These are phyloP conservation scores for Sporopachydermia cereana DNA, from an alignment of 1,139 yeast genomes.

Conservation along the genomic window DNA sequence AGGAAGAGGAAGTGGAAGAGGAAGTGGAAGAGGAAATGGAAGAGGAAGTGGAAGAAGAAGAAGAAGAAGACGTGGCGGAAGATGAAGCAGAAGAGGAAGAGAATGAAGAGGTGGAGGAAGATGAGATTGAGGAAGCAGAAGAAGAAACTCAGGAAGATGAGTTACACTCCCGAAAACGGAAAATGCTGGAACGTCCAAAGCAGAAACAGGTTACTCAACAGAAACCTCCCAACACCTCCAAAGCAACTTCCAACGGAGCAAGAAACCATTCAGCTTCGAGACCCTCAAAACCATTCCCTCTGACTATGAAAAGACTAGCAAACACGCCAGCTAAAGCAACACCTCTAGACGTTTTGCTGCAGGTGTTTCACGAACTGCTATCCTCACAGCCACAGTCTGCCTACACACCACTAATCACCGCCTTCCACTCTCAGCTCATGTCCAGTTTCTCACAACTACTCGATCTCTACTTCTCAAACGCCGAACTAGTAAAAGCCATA, in stretches of 20 bases:
- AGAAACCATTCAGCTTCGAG: neutral
- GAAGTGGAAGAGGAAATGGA: neutral
- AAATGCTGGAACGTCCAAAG: neutral
- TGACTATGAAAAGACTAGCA: neutral
- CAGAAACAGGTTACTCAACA: neutral
- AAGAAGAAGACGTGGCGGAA: neutral
- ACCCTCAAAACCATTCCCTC: neutral
- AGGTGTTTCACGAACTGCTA: neutral
- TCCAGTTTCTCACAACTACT: neutral
- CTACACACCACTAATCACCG: neutral
- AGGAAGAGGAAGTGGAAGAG: neutral
- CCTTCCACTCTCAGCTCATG: neutral
- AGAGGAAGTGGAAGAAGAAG: neutral
- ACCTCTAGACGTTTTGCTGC: neutral
- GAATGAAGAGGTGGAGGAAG: neutral
- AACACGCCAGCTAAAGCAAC: slow-evolving; percentile 2
- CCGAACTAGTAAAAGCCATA: neutral
- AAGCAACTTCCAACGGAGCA: neutral
- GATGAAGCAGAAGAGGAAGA: neutral
- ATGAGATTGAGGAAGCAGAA: neutral
- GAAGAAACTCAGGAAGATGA: too few species aligned
- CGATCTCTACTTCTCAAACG: neutral
- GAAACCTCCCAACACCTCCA: neutral
- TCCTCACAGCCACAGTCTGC: slow-evolving; percentile 1
- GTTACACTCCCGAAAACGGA: too few species aligned